Base-by-base conservation (phyloP, 371 early-diverging fungal species). In the Lichtheimia corymbifera region DNA sequence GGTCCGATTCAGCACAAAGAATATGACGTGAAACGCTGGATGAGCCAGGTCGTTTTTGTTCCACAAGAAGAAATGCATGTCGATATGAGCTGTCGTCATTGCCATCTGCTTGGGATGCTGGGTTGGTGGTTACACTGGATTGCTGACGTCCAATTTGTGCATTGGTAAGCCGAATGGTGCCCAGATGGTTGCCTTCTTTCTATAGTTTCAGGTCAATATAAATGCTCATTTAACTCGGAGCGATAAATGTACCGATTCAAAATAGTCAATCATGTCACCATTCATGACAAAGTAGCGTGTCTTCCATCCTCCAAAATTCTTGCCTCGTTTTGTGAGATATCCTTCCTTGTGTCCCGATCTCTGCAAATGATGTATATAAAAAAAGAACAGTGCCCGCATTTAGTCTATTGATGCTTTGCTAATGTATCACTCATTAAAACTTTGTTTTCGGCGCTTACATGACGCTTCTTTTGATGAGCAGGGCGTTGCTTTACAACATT, bases 261-360 rank as follows among this genome's bases (percentile, higher is more conserved):
- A 88, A 73, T 91, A 93, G 56, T 91, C 86, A 25, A 94, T 73
- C 14, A 84, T 64, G 5, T 80, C 80, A 30, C 70, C 74, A 50
- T 79, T 74, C 47, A 88, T 75, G 28, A 83, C 76, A 76, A 91
- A 94, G 76, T 86, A 93, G 55, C 93, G 80, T 28, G 87, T 72
- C 67, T 93, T 93, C 91, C 93, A 92, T 9, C 91, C 91, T 53
- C 94, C 93, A 83, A 92, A 90, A 71, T 88, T 91, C 71, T 92
- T 93, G 50, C 92, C 94, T 73, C 89, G 86, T 71, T 95, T 94
- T 50, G 88, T 86, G 58, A 94, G 73, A 61, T 90, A 92, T 3
- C 96, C 96, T 76, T 92, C 71, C 93, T 66, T 66, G 40, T 41
- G 20, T 7, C 61, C 62, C 2, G 54, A 41, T 52, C 50, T 52